These are phyloP conservation scores for Trichosporon sp. DNA, from an alignment of 1,284 basidiomycete genomes.

Conservation along the genomic window DNA sequence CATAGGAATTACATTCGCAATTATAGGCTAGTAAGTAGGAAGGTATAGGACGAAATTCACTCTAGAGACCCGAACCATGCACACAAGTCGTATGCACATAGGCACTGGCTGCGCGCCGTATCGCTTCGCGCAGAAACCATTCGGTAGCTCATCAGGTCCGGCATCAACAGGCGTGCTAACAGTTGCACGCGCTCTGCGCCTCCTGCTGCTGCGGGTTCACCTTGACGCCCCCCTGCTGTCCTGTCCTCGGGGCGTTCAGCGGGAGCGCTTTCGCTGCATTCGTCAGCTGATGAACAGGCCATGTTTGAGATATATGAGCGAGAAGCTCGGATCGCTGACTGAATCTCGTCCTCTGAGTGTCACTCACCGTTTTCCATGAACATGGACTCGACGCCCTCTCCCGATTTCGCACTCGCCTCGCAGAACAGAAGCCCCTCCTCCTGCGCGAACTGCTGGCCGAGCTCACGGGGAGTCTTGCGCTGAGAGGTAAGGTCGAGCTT, in stretches of 20 bases:
- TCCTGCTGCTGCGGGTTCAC: constrained; percentile 34
- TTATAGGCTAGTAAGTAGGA: constrained; percentile 1
- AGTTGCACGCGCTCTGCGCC: constrained; percentile 31
- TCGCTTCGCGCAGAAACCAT: not conserved
- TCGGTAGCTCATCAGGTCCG: constrained; percentile 1
- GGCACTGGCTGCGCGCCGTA: not conserved
- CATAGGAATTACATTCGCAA: constrained; percentile 10
- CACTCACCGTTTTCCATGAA: constrained; percentile 72
- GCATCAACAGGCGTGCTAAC: constrained; percentile 7
- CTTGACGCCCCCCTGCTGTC: constrained; percentile 41
- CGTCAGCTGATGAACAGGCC: constrained; percentile 19
- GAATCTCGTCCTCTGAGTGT: not conserved
- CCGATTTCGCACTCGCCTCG: constrained; percentile 93
- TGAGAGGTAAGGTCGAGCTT: constrained; percentile 83
- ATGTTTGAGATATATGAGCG: not conserved
- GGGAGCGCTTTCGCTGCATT: constrained; percentile 51
- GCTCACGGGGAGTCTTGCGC: constrained; percentile 71
- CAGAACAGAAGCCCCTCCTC: constrained; percentile 95
- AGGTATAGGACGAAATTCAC: constrained; percentile 3
- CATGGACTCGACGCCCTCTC: constrained; percentile 84
- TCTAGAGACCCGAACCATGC: constrained; percentile 4
- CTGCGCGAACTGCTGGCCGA: constrained; percentile 89
- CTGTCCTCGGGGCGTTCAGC: constrained; percentile 39
- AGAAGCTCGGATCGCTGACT: not conserved
- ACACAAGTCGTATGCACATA: not conserved